phyloP scores from a whole-genome alignment of 495 filamentous ascomycete genomes.

The Emericellopsis terricola region DNA sequence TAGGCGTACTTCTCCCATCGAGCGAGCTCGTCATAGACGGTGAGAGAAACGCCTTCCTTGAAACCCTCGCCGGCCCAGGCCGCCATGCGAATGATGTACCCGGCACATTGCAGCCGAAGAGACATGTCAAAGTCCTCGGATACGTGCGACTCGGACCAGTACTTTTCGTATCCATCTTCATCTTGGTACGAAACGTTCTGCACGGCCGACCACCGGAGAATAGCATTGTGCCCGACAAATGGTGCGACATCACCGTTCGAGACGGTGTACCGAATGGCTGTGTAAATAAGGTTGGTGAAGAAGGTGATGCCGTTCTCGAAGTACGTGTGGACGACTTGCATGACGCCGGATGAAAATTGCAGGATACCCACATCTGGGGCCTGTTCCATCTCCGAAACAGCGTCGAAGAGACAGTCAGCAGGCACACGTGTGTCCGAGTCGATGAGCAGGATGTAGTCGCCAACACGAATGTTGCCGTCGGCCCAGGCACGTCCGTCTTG shows the following conservation, averaged over 20 bases:
- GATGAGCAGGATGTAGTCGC: constrained; percentile 61
- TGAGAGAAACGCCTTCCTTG: constrained; percentile 72
- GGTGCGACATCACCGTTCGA: constrained; percentile 70
- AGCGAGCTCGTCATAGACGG: constrained; percentile 68
- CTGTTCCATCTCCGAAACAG: constrained; percentile 62
- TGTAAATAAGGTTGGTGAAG: constrained; percentile 74
- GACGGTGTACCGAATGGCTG: constrained; percentile 58
- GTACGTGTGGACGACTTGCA: constrained; percentile 59
- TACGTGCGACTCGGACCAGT: constrained; percentile 69
- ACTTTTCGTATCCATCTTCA: constrained; percentile 55
- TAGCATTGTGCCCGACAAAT: constrained; percentile 65
- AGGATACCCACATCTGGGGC: constrained; percentile 67
- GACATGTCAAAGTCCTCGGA: constrained; percentile 83
- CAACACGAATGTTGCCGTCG: constrained; percentile 61
- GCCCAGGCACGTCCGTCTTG: constrained; percentile 59
- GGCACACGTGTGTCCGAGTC: constrained; percentile 68
- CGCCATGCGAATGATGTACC: constrained; percentile 58
- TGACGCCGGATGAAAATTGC: constrained; percentile 67
- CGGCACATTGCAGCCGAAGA: constrained; percentile 51
- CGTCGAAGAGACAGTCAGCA: constrained; percentile 56
- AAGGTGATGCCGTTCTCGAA: constrained; percentile 68
- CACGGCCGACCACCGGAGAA: constrained; percentile 63
- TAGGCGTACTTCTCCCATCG: constrained; percentile 82
- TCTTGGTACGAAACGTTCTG: constrained; percentile 56
- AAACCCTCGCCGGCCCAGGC: constrained; percentile 60